Evolutionary conservation across 164 flowering plant species (phyloP), one percentile per base, ranked within the genome.

Genomic region (Cinnamomum chago): DNA sequence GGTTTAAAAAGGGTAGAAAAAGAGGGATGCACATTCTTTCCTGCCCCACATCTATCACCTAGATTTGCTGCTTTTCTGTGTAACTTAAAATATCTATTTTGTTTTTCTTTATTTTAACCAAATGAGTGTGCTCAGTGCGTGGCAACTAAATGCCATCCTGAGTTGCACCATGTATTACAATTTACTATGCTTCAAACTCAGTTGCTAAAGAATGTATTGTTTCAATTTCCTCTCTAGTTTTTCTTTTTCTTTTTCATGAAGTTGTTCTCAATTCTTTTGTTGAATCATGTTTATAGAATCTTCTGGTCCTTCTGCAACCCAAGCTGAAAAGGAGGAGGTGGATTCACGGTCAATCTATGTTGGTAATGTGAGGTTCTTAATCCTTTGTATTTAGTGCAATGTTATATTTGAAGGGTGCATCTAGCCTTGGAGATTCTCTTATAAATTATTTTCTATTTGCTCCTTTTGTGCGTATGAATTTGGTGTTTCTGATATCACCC

Each of bases 301-400:
- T 24, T 76, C 88, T 24, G 71, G 86, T 73, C 74, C 81, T 73
- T 80, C 88, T 73, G 88, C 89, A 58, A 85, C 86, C 50, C 86
- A 83, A 79, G 97, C 92, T 76, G 97, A 92, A 74, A 74, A 74
- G 55, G 76, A 74, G 71, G 95, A 90, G 75, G 90, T 85, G 71
- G 98, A 93, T 84, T 51, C 91, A 20, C 89, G 95, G 18, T 93
- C 94, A 20, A 86, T 91, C 40, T 91, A 91, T 85, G 92, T 91
- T 80, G 94, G 94, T 62, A 91, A 91, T 86, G 96, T 90, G 84
- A 88, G 96, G 82, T 76, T 17, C 24, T 67, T 50, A 25, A 20
- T 30, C 64, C 67, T 10, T 72, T 33, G 27, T 35, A 12, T 9
- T 28, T n/a, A 12, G 6, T 72, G 40, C 69, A 28, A 30, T 18